Percentiles rank a stretch among this genome's conserved stretches.
phyloP scores from a whole-genome alignment of 2,329 filamentous ascomycete species.

The Diaporthe ilicicola region DNA sequence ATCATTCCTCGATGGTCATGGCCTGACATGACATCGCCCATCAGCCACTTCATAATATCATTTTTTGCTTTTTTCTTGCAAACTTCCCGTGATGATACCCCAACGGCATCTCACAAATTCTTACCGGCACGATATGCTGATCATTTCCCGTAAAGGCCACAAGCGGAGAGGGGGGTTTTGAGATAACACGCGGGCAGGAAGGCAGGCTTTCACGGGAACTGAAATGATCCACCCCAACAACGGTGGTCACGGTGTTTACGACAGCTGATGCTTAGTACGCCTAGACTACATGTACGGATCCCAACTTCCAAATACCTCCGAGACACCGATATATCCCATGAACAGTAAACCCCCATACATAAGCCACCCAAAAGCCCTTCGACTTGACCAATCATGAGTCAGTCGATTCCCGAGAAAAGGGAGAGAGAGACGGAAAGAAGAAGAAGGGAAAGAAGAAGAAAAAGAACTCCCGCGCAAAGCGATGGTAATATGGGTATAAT shows the following conservation, averaged over 20 bases:
- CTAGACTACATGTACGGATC: not conserved
- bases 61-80: not conserved
- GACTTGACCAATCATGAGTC: not conserved
- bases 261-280: not conserved
- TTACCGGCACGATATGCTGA: not conserved
- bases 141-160: not conserved
- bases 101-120: not conserved
- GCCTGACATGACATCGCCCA: conserved; percentile 13
- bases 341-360: not conserved
- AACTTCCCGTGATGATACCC: not conserved
- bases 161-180: not conserved
- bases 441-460: not conserved
- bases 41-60: not conserved
- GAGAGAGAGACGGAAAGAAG: no score
- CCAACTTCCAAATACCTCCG: not conserved
- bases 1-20: conserved; percentile 5
- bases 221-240: conserved; percentile 1
- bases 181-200: not conserved
- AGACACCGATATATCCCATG: conserved; percentile 10
- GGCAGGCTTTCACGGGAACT: conserved; percentile 1
- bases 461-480: conserved; percentile 27
- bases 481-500: conserved; percentile 29
- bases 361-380: not conserved
- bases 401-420: not conserved
- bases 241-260: not conserved